phyloP scores from a whole-genome alignment of 1,139 yeast genomes.

The Geotrichum carabidarum region DNA sequence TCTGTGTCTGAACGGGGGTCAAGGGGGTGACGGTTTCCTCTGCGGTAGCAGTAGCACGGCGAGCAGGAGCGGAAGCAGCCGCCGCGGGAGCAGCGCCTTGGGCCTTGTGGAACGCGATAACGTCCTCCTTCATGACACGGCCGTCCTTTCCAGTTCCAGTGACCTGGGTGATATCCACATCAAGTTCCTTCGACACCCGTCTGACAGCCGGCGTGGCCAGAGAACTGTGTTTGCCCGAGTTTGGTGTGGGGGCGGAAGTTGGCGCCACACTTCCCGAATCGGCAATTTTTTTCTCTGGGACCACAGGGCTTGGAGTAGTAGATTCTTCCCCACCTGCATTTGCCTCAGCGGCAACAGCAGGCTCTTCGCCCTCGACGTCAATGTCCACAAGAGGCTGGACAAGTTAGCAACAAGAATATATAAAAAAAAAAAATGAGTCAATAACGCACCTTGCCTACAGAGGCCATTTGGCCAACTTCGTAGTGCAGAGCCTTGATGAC shows the following conservation, averaged over 20 bases:
- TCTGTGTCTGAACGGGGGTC: slow-evolving; percentile 34
- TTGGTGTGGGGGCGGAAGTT: neutral
- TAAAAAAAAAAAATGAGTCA: neutral
- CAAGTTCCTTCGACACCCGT: slow-evolving; percentile 33
- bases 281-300: slow-evolving; percentile 2
- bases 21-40: slow-evolving; percentile 26
- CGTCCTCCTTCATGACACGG: slow-evolving; percentile 37
- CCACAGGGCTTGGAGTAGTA: neutral
- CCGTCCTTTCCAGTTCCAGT: slow-evolving; percentile 37
- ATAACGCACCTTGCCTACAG: slow-evolving; percentile 29
- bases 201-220: slow-evolving; percentile 39
- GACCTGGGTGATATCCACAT: slow-evolving; percentile 28
- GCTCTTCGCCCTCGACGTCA: slow-evolving; percentile 27
- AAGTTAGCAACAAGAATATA: neutral
- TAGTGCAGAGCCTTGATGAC: slow-evolving; percentile 35
- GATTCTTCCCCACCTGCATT: neutral
- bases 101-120: slow-evolving; percentile 21
- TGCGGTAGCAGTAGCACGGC: slow-evolving; percentile 11
- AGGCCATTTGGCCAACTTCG: slow-evolving; percentile 38
- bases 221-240: slow-evolving; percentile 16
- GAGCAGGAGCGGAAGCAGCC: slow-evolving; percentile 10
- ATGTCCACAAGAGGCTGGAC: slow-evolving; percentile 33
- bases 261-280: slow-evolving; percentile 5
- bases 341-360: neutral
- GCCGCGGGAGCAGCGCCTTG: neutral